Evolutionary conservation across 371 early-diverging fungal genomes (phyloP).

Genomic region (Mucor sp.): DNA sequence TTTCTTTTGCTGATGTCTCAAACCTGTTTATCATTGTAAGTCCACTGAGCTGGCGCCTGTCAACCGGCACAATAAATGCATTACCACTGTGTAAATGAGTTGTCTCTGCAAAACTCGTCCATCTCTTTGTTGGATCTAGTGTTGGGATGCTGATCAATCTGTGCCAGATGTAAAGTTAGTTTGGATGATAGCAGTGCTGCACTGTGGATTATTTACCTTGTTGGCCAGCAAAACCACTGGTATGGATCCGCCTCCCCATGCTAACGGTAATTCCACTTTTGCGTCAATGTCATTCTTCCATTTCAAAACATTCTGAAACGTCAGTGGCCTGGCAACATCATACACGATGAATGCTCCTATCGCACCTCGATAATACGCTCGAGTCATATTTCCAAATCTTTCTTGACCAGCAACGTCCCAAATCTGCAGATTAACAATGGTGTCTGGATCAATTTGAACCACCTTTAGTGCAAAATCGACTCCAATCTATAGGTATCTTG

Average conservation of each 20-base stretch:
- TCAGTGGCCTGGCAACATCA: constrained; percentile 63
- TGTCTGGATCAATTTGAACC: constrained; percentile 54
- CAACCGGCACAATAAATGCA: background rate
- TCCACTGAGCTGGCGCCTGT: background rate
- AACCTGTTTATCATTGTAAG: constrained; percentile 32
- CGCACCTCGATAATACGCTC: constrained; percentile 73
- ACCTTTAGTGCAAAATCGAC: constrained; percentile 82
- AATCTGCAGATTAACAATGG: background rate
- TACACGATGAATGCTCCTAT: constrained; percentile 69
- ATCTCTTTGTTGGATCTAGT: background rate
- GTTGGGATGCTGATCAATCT: background rate
- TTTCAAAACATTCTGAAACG: constrained; percentile 61
- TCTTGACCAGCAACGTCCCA: constrained; percentile 84
- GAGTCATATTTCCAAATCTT: constrained; percentile 66
- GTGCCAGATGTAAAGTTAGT: background rate
- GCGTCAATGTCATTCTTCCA: constrained; percentile 57
- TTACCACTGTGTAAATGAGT: background rate
- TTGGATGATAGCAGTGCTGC: background rate
- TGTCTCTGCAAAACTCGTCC: background rate
- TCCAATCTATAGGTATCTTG: constrained; percentile 66
- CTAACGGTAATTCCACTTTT: constrained; percentile 39
- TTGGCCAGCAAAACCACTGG: constrained; percentile 53
- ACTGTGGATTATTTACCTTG: constrained; percentile 29
- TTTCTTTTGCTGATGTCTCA: constrained; percentile 56
- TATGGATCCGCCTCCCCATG: constrained; percentile 43